Base-by-base conservation (phyloP, 2,329 filamentous ascomycete genomes). In the Colletotrichum melonis region DNA sequence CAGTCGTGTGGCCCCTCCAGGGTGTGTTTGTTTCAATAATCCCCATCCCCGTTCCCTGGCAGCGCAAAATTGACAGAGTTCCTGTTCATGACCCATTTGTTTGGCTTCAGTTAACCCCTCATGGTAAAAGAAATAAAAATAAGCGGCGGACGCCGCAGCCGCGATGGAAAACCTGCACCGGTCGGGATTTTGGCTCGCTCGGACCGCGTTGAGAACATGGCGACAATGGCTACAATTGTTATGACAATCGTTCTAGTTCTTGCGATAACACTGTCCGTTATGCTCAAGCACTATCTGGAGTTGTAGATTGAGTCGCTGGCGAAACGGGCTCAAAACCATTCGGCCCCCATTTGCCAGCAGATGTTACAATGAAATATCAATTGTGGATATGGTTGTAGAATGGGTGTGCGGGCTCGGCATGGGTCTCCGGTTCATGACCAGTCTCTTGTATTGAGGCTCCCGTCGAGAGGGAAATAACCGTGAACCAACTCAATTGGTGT, bases 101-200 rank as follows among this genome's bases (percentile, higher is more conserved):
- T 72, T 56, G 60, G 56, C 67, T 64, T 73, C 70, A 52, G 8
- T 62, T 70, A 62, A 73, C 70, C 70, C 67, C 70, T 73, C 67
- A 71, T 59, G 46, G 22, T 24, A n/a, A 63, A 16, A 3, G 4
- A 32, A 32, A 35, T 24, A 7, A 35, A 32, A 35, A 62, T n/a
- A 57, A 54, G 35, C 71, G 55, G 55, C 26, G 67, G 54, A 71
- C 71, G 71, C 71, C 67, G 71, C 67, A 73, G 62, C 71, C 71
- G 71, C 71, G 52, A 42, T 32, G 22, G 64, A 71, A 70, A 70
- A 58, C 42, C 22, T 32, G 35, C 32, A 38, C 35, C 32, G 19
- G 32, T n/a, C 66, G 35, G 32, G 28, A 28, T 30, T n/a, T 30
- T 59, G 46, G 67, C 56, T 71, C 62, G 71, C 67, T 71, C 49